These are phyloP conservation scores for Chionographis japonica DNA, from an alignment of 106 monocot species.

Conservation along the genomic window DNA sequence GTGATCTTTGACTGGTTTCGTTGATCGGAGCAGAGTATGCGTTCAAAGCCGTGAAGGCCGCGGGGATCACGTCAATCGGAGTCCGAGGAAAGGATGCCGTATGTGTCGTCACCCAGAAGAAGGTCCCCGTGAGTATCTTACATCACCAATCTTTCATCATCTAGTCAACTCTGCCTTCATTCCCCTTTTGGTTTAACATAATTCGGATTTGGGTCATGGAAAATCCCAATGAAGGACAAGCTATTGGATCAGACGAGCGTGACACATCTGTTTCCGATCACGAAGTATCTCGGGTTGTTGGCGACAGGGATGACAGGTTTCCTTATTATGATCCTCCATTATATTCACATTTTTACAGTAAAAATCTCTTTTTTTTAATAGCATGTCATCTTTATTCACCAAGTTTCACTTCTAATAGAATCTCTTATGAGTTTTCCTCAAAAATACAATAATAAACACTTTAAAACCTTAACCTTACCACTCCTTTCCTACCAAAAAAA, in stretches of 20 bases:
- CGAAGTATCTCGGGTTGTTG: constrained; percentile 65
- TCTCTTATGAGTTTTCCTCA: no score
- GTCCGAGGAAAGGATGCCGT: constrained; percentile 80
- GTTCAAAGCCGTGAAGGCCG: constrained; percentile 81
- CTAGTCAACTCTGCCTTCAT: neutral
- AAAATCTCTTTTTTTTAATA: no score
- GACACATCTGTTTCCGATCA: constrained; percentile 67
- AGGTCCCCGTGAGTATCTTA: constrained; percentile 65
- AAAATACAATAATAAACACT: no score
- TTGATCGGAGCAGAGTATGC: constrained; percentile 55
- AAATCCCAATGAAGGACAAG: constrained; percentile 51
- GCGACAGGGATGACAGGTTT: constrained; percentile 89
- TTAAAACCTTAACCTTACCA: no score
- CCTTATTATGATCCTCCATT: neutral
- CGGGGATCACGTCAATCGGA: constrained; percentile 73
- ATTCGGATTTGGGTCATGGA: neutral
- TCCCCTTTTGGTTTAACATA: neutral
- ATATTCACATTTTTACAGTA: neutral
- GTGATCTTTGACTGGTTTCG: constrained; percentile 3
- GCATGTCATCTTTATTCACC: no score
- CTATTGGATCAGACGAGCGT: constrained; percentile 87
- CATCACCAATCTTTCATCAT: neutral
- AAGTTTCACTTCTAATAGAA: no score
- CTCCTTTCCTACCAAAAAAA: no score
- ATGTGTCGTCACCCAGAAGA: constrained; percentile 85